Evolutionary conservation across 2,329 filamentous ascomycete species (phyloP).

Genomic region (Epichloe baconii): DNA sequence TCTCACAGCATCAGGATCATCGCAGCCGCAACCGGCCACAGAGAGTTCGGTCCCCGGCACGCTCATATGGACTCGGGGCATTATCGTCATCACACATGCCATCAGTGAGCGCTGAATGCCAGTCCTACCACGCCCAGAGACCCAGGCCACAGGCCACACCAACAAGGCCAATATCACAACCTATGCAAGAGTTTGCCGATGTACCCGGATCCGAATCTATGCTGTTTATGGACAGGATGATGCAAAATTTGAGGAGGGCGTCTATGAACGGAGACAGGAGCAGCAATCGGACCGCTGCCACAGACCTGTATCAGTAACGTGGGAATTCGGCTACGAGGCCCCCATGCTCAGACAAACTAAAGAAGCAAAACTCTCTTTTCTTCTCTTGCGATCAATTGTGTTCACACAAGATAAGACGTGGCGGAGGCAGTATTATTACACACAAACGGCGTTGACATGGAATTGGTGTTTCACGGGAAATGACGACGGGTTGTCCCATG

Average conservation of each 20-base stretch:
- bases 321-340: not conserved
- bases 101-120: not conserved
- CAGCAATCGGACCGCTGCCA: not conserved
- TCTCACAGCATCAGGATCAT: constrained; percentile 6
- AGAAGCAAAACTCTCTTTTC: not conserved
- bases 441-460: not conserved
- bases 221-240: constrained; percentile 38
- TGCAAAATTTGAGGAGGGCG: constrained; percentile 34
- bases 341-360: not conserved
- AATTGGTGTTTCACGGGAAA: not conserved
- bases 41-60: not conserved
- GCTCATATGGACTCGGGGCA: not conserved
- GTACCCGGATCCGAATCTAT: constrained; percentile 31
- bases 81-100: constrained; percentile 4
- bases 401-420: no score
- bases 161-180: not conserved
- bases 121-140: not conserved
- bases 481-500: not conserved
- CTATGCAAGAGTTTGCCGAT: constrained; percentile 25
- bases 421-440: not conserved
- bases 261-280: constrained; percentile 9
- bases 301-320: not conserved
- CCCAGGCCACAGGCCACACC: not conserved
- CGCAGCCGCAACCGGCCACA: not conserved
- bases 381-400: no score